Percentiles rank a stretch among this genome's conserved stretches.
Conservation (phyloP, 2,329 filamentous ascomycete species). For the Coleophoma cylindrospora region DNA sequence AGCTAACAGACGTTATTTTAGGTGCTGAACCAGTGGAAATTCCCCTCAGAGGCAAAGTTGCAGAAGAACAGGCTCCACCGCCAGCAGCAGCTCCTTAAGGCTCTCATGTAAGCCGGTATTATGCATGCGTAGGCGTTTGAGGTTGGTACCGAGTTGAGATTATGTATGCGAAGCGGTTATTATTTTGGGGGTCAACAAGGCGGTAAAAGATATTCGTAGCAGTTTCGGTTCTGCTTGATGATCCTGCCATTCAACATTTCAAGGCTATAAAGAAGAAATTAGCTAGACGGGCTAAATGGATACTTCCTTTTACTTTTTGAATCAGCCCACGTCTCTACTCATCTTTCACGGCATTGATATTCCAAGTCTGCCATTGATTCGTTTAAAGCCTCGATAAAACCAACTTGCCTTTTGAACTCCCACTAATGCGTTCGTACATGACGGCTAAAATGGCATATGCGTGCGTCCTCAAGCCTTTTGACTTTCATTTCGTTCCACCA, state of each 20-base stretch:
- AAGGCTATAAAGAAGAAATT: not conserved
- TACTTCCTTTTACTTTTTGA: not conserved
- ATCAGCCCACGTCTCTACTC: no score
- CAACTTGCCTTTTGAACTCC: no score
- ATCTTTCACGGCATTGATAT: no score
- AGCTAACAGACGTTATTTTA: not conserved
- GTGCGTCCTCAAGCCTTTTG: conserved; percentile 30
- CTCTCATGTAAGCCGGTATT: no score
- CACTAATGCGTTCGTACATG: no score
- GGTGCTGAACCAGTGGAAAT: conserved; percentile 10
- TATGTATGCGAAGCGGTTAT: no score
- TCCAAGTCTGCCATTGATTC: no score
- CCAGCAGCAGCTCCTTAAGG: conserved; percentile 23
- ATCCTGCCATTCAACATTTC: not conserved
- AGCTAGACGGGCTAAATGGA: not conserved
- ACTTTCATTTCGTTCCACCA: conserved; percentile 68
- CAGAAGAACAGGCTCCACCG: conserved; percentile 26
- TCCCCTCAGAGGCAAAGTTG: conserved; percentile 20
- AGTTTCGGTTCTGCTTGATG: not conserved
- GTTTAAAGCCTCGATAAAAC: no score
- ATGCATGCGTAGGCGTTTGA: not conserved
- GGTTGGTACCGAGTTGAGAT: not conserved
- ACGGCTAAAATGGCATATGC: not conserved
- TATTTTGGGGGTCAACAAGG: not conserved
- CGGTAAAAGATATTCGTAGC: not conserved